Percentiles rank a stretch among this genome's conserved stretches.
These are phyloP conservation scores for Fusarium austroafricanum DNA, from an alignment of 2,329 filamentous ascomycete genomes.

Conservation along the genomic window DNA sequence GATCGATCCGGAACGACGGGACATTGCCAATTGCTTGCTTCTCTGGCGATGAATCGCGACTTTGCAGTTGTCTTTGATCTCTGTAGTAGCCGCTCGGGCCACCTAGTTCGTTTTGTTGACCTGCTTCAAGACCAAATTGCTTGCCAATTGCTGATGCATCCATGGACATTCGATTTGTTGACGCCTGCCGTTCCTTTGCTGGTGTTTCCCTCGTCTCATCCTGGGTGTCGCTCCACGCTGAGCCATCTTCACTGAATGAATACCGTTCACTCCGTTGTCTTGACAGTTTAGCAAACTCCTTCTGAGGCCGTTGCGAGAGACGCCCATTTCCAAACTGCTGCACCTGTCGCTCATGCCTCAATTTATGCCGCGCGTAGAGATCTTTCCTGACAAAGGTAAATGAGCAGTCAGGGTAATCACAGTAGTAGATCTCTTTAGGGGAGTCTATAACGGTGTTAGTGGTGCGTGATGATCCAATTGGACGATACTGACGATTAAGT, in stretches of 20 bases:
- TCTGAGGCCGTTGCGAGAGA: conserved; percentile 43
- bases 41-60: conserved; percentile 42
- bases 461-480: background rate
- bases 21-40: conserved; percentile 33
- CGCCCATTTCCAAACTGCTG: conserved; percentile 45
- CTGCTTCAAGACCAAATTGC: conserved; percentile 8
- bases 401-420: conserved; percentile 46
- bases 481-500: conserved; percentile 40
- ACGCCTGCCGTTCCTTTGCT: conserved; percentile 24
- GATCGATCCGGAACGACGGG: conserved; percentile 36
- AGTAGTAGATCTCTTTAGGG: conserved; percentile 48
- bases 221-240: conserved; percentile 46
- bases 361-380: conserved; percentile 45
- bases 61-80: conserved; percentile 35
- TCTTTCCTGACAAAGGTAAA: conserved; percentile 48
- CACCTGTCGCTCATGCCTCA: conserved; percentile 45
- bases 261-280: conserved; percentile 39
- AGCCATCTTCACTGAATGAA: conserved; percentile 46
- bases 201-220: conserved; percentile 42
- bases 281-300: conserved; percentile 41
- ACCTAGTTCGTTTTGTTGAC: conserved; percentile 28
- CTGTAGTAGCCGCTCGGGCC: conserved; percentile 31
- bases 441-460: conserved; percentile 42
- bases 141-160: conserved; percentile 20
- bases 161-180: conserved; percentile 18